Evolutionary conservation across 176 grass and related monocot genomes (phyloP), one percentile per base, ranked within the genome.

Genomic region (Hsuehochloa calcarea): DNA sequence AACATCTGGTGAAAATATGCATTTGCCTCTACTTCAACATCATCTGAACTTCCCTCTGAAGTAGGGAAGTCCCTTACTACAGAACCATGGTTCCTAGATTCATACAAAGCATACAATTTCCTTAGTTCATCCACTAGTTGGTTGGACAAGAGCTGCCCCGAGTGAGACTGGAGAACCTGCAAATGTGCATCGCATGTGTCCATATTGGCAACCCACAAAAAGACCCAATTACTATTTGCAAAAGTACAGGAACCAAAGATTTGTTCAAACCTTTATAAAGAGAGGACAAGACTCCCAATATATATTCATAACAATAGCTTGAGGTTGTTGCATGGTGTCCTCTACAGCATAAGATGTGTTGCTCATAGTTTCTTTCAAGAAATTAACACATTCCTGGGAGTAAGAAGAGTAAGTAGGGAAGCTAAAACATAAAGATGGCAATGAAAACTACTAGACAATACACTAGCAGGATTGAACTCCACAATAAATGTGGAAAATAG

Each of bases 1-100:
- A 96, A 96, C 94, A 96, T 93, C 74, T 96, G 89, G 17, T 91
- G 94, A 80, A 96, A 96, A 61, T 91, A 93, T 25, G 66, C n/a
- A 61, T 93, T 96, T 49, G 88, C 91, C 75, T 93, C 89, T 44
- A 59, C 27, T 72, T 96, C 94, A 85, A 91, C 81, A 9, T 91
- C 94, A 72, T 90, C 91, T 58, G 91, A 85, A 70, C 85, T 56
- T 60, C 77, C 87, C 58, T 90, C 86, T 46, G 82, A 80, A 59
- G 67, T 81, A 80, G 78, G 5, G 12, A 44, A 20, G 38, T 77
- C 91, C 72, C 75, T 89, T 64, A 40, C 60, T 56, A 67, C 74
- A 86, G 86, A 22, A 78, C 64, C 67, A 75, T 41, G 41, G 68
- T 76, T 87, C 52, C 56, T 82, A 9, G 87, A 85, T 65, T 80